Base-by-base conservation (phyloP, 2,329 filamentous ascomycete species). In the Trichothecium sympodiale region DNA sequence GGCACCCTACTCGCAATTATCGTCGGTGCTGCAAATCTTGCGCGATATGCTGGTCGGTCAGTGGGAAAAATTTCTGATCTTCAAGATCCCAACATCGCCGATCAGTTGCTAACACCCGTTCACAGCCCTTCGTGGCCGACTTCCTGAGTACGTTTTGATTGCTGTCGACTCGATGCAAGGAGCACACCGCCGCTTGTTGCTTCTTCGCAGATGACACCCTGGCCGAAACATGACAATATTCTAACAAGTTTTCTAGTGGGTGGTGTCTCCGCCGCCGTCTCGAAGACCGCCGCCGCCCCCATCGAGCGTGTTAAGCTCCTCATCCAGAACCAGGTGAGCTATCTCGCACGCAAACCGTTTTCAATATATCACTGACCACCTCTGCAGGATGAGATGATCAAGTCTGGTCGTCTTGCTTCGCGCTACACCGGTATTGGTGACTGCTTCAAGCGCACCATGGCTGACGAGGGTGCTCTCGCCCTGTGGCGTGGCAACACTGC, bases 281-380 rank as follows among this genome's bases (percentile, higher is more conserved):
- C 91, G 66, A 98, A 98, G 87, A 98, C 91, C 55, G 91, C 91
- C 62, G 91, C 91, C 64, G 91, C 91, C 72, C 91, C 91, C 71
- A 98, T 98, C 59, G 91, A 98, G 88, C 91, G 91, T 87, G 83
- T 98, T 74, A 98, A 98, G 88, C 91, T 98, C 64, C 85, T 98
- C 62, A 93, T 98, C 75, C 91, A 98, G 80, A 98, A 98, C 77
- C 91, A 98, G 83, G 88, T 94, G 79, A 52, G 86, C 74, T 10
- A 37, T 14, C 30, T 13, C 18, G 17, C 25, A 17, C 29, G 27
- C 33, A 27, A n/a, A 33, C 33, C 17, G 32, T 14, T 10, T 10
- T 25, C 14, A 28, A 35, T 23, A 23, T 16, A 34, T 55, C 67
- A 47, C 29, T 32, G 14, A 69, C 54, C 37, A 28, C 18, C 35